Conservation (phyloP, 1,139 yeast species). For the Suhomyces panamericanus region DNA sequence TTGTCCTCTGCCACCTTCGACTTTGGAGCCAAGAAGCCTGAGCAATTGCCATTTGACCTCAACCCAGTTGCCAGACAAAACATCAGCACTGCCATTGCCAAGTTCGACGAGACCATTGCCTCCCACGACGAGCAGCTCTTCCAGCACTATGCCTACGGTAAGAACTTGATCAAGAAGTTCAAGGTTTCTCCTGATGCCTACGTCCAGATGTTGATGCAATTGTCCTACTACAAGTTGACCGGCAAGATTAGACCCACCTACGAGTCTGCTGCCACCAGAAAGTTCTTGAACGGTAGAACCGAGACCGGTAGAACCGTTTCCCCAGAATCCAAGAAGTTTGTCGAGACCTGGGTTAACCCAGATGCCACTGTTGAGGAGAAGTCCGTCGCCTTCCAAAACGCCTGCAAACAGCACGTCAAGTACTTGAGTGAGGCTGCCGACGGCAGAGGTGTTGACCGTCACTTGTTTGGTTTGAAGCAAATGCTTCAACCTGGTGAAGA, state of each 20-base stretch:
- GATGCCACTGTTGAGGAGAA: conserved; percentile 56
- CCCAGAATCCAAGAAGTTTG: conserved; percentile 70
- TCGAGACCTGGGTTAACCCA: conserved; percentile 72
- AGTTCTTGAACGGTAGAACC: conserved; percentile 89
- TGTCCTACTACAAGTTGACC: conserved; percentile 76
- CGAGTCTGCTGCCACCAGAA: conserved; percentile 94
- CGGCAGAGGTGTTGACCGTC: conserved; percentile 93
- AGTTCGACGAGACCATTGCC: conserved; percentile 52
- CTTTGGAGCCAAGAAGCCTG: conserved; percentile 23
- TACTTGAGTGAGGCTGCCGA: conserved; percentile 78
- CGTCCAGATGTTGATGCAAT: conserved; percentile 73
- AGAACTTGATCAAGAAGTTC: conserved; percentile 64
- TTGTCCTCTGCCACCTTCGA: conserved; percentile 20
- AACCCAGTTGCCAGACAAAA: conserved; percentile 52
- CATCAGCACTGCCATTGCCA: conserved; percentile 56
- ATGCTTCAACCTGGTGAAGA: conserved; percentile 60
- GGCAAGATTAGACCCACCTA: conserved; percentile 88
- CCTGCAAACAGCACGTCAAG: conserved; percentile 71
- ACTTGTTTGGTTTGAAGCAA: conserved; percentile 83
- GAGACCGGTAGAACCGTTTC: conserved; percentile 92
- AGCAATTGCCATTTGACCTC: conserved; percentile 43
- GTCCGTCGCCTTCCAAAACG: conserved; percentile 67
- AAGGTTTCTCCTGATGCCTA: conserved; percentile 78
- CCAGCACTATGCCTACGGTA: conserved; percentile 74
- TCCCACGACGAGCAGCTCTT: conserved; percentile 63